These are phyloP conservation scores for Lachancea cidri DNA, from an alignment of 805 yeast genomes.

Conservation along the genomic window DNA sequence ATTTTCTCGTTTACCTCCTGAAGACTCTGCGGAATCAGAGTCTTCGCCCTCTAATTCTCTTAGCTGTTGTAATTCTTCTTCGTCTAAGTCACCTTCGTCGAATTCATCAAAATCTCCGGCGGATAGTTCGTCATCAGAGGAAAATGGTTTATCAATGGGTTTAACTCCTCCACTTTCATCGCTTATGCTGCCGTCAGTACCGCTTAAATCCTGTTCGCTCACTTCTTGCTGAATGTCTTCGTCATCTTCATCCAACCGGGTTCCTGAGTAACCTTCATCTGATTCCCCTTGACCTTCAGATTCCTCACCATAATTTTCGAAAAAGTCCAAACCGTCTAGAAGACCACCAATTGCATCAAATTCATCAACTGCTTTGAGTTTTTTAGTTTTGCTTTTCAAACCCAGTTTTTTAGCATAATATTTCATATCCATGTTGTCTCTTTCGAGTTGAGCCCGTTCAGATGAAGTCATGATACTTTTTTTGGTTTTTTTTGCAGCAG, in stretches of 20 bases:
- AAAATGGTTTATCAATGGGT: constrained; percentile 32
- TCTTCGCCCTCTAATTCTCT: constrained; percentile 28
- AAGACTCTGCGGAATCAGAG: constrained; percentile 20
- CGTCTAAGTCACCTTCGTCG: constrained; percentile 36
- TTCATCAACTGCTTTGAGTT: constrained; percentile 44
- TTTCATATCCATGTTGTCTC: constrained; percentile 73
- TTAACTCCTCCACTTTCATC: constrained; percentile 24
- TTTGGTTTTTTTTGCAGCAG: too few relatives aligned
- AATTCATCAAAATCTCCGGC: constrained; percentile 42
- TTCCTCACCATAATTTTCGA: constrained; percentile 34
- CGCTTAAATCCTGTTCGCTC: constrained; percentile 28
- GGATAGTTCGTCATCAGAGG: constrained; percentile 39
- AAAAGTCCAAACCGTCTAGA: constrained; percentile 56
- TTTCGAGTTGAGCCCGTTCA: constrained; percentile 44
- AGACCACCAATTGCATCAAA: constrained; percentile 81
- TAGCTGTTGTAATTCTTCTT: constrained; percentile 32
- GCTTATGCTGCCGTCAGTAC: constrained; percentile 19
- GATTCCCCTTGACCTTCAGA: constrained; percentile 11
- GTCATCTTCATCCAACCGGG: constrained; percentile 25
- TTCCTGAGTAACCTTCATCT: not conserved
- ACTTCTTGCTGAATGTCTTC: constrained; percentile 16
- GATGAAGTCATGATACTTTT: constrained; percentile 40
- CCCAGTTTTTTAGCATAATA: constrained; percentile 83
- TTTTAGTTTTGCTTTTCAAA: constrained; percentile 49
- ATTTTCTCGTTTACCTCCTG: constrained; percentile 48